Percentiles rank a stretch among this genome's conserved stretches.
Evolutionary conservation across 2,329 filamentous ascomycete genomes (phyloP).

Genomic region (Colletotrichum orchidophilum): DNA sequence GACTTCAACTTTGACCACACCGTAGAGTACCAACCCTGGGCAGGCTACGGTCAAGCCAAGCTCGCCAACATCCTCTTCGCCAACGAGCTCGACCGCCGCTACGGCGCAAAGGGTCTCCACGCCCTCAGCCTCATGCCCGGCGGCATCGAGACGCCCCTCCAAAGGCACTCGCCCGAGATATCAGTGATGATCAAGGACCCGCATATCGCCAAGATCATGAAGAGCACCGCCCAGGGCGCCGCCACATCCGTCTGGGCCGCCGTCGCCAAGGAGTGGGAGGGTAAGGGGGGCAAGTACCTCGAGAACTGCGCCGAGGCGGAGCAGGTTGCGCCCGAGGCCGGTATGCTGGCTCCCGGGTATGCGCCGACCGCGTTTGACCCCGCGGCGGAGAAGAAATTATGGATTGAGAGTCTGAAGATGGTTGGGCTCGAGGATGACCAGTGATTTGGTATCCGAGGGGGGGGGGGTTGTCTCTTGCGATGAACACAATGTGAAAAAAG

Average conservation of each 20-base stretch:
- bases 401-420: conserved; percentile 28
- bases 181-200: neutral
- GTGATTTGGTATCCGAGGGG: neutral
- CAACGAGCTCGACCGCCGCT: conserved; percentile 60
- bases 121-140: conserved; percentile 36
- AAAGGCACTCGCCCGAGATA: neutral
- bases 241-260: conserved; percentile 58
- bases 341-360: conserved; percentile 30
- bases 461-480: neutral
- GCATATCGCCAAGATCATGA: neutral
- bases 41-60: conserved; percentile 59
- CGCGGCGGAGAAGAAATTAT: conserved; percentile 21
- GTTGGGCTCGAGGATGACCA: conserved; percentile 28
- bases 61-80: conserved; percentile 61
- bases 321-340: conserved; percentile 10
- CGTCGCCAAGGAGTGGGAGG: conserved; percentile 51
- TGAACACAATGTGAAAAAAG: neutral
- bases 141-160: conserved; percentile 27
- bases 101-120: conserved; percentile 41
- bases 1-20: conserved; percentile 36
- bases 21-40: conserved; percentile 46
- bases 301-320: conserved; percentile 49
- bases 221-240: conserved; percentile 51
- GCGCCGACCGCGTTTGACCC: conserved; percentile 35
- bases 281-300: conserved; percentile 57